These are phyloP conservation scores for Neofusicoccum kwambonambiense DNA, from an alignment of 2,329 filamentous ascomycete species.

Conservation along the genomic window DNA sequence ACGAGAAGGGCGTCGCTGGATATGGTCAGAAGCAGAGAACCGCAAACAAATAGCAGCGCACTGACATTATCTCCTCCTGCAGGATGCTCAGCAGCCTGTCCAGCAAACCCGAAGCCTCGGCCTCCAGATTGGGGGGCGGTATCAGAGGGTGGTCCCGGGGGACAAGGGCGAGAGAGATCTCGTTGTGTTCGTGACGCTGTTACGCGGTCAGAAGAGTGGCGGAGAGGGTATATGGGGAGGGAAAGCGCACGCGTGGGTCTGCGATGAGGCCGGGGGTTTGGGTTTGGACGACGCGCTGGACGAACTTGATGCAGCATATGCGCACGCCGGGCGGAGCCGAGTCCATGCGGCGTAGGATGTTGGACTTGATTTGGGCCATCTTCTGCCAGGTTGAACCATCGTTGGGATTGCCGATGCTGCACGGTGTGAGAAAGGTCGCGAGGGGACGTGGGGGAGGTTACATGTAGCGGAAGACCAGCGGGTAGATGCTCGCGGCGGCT, in stretches of 20 bases:
- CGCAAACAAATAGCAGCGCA: neutral
- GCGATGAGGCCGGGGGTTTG: slow-evolving; percentile 81
- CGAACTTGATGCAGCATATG: slow-evolving; percentile 96
- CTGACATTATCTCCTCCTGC: slow-evolving; percentile 82
- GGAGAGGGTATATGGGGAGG: neutral
- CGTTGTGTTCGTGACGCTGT: slow-evolving; percentile 71
- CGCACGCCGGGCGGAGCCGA: slow-evolving; percentile 70
- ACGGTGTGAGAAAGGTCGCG: slow-evolving; percentile 29
- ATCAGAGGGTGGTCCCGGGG: slow-evolving; percentile 80
- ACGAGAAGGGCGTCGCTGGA: slow-evolving; percentile 80
- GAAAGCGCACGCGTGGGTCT: slow-evolving; percentile 72
- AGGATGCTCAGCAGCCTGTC: slow-evolving; percentile 83
- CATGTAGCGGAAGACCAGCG: slow-evolving; percentile 89
- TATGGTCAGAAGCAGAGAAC: slow-evolving; percentile 25
- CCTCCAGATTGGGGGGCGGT: slow-evolving; percentile 78
- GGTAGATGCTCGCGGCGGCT: slow-evolving; percentile 88
- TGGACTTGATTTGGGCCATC: slow-evolving; percentile 84
- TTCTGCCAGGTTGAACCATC: slow-evolving; percentile 82
- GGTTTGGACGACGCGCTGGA: slow-evolving; percentile 86
- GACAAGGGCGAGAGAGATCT: slow-evolving; percentile 84
- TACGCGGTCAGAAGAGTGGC: neutral
- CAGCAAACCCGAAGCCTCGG: slow-evolving; percentile 85
- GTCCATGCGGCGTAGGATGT: slow-evolving; percentile 88
- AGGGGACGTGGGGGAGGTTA: slow-evolving; percentile 51
- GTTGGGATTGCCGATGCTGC: slow-evolving; percentile 81